A percentile compares a stretch with the other conserved stretches of the same genome.
phyloP scores from a whole-genome alignment of 345 rosid species.

The Linum usitatissimum region DNA sequence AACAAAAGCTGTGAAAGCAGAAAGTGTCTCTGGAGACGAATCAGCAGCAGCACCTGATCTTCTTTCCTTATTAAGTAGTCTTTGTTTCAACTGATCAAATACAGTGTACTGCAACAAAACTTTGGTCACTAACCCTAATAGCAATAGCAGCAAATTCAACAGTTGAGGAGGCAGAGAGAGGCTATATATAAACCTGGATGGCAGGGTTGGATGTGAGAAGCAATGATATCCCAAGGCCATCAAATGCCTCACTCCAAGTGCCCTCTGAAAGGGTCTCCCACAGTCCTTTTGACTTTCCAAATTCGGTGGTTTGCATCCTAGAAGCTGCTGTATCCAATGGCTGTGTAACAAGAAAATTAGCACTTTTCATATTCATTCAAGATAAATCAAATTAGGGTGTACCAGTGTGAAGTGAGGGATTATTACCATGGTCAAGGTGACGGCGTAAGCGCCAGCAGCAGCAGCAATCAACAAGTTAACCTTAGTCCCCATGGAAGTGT shows the following conservation, averaged over 20 bases:
- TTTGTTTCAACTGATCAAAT: slow-evolving; percentile 26
- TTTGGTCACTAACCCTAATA: neutral
- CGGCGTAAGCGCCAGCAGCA: slow-evolving; percentile 23
- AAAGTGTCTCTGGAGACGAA: slow-evolving; percentile 16
- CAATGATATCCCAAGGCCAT: slow-evolving; percentile 20
- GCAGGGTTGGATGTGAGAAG: slow-evolving; percentile 24
- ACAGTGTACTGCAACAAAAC: slow-evolving; percentile 19
- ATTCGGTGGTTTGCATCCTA: slow-evolving; percentile 16
- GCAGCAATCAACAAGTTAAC: slow-evolving; percentile 20
- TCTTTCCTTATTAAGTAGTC: slow-evolving; percentile 10
- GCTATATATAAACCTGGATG: slow-evolving; percentile 12
- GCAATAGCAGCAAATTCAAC: neutral
- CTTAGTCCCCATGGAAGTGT: slow-evolving; percentile 13
- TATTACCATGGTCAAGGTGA: slow-evolving; percentile 17
- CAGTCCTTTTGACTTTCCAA: slow-evolving; percentile 14
- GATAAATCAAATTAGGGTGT: neutral
- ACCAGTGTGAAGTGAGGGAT: neutral
- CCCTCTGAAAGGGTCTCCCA: slow-evolving; percentile 21
- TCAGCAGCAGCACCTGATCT: slow-evolving; percentile 8
- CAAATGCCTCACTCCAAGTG: slow-evolving; percentile 19
- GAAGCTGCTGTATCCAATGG: slow-evolving; percentile 23
- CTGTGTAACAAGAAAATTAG: slow-evolving; percentile 3
- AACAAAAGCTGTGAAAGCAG: slow-evolving; percentile 21
- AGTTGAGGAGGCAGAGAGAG: neutral
- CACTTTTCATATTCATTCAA: neutral